These are phyloP conservation scores for Populus hybrid DNA, from an alignment of 441 rosid species.

Conservation along the genomic window DNA sequence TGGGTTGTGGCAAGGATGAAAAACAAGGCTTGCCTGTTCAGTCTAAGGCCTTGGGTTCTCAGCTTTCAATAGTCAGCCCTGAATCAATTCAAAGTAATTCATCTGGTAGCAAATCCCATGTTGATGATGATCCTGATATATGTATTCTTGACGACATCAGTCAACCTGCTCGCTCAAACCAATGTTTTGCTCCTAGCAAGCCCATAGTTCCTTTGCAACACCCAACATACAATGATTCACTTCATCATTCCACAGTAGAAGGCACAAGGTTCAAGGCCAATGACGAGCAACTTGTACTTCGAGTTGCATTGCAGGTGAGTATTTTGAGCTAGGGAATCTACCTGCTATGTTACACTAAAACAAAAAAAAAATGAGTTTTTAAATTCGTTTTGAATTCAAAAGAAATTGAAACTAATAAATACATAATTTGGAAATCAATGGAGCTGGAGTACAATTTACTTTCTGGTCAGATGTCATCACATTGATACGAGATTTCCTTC, in stretches of 20 bases:
- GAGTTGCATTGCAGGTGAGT: conserved; percentile 82
- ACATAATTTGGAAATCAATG: neutral
- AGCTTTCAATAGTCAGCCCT: conserved; percentile 48
- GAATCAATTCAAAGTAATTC: conserved; percentile 74
- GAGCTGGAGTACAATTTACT: neutral
- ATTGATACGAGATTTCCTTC: neutral
- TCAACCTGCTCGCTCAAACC: conserved; percentile 41
- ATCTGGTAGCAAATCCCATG: conserved; percentile 48
- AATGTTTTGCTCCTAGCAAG: conserved; percentile 13
- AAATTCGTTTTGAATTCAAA: too few relatives aligned
- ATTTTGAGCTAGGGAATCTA: neutral
- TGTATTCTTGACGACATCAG: conserved; percentile 75
- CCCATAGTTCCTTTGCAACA: conserved; percentile 23
- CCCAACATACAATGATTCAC: conserved; percentile 26
- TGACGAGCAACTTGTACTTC: conserved; percentile 60
- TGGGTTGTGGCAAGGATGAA: conserved; percentile 31
- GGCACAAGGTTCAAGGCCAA: conserved; percentile 38
- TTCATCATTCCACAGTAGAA: conserved; percentile 35
- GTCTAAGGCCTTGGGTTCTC: conserved; percentile 30
- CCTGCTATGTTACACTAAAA: neutral
- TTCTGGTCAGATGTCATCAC: neutral
- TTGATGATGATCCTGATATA: conserved; percentile 72
- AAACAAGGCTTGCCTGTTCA: conserved; percentile 33
- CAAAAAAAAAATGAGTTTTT: too few relatives aligned
- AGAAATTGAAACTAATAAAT: neutral